Evolutionary conservation across 768 basidiomycete genomes (phyloP).

Genomic region (Roridomyces roridus): DNA sequence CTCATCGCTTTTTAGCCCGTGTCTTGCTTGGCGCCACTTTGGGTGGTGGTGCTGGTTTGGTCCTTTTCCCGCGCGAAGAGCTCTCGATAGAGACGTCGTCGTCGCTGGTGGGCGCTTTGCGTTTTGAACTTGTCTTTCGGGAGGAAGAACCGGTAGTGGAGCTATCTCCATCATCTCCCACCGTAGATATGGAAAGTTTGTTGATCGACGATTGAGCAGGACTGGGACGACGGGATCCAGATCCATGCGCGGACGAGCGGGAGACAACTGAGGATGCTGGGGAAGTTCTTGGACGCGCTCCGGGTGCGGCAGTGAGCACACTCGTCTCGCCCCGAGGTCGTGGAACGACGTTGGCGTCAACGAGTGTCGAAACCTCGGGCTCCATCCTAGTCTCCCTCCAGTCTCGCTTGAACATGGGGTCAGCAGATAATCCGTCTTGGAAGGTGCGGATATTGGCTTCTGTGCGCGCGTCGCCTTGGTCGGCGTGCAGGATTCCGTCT

Average conservation of each 20-base stretch:
- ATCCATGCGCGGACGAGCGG: conserved; percentile 54
- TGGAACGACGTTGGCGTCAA: conserved; percentile 12
- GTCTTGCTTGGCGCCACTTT: conserved; percentile 42
- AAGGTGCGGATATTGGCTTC: conserved; percentile 62
- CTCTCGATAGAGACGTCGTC: conserved; percentile 63
- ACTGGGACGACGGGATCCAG: conserved; percentile 60
- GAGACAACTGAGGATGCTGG: conserved; percentile 50
- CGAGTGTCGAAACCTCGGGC: conserved; percentile 38
- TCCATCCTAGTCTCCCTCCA: conserved; percentile 76
- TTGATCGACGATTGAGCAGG: conserved; percentile 48
- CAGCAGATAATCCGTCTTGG: conserved; percentile 66
- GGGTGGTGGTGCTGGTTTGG: conserved; percentile 25
- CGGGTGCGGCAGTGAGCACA: conserved; percentile 24
- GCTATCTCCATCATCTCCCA: conserved; percentile 53
- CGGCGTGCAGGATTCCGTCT: conserved; percentile 51
- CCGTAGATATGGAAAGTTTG: conserved; percentile 50
- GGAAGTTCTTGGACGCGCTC: conserved; percentile 42
- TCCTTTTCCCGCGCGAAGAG: conserved; percentile 41
- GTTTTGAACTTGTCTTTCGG: conserved; percentile 46
- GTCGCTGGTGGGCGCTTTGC: conserved; percentile 55
- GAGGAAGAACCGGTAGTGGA: conserved; percentile 33
- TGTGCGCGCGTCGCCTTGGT: conserved; percentile 37
- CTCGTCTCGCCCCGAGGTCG: conserved; percentile 23
- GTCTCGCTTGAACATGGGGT: conserved; percentile 74
- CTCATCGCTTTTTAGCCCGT: conserved; percentile 50